Percentiles rank a stretch among this genome's conserved stretches.
Evolutionary conservation across 305 asterid genomes (phyloP).

Genomic region (Solanum aculeatissimum): DNA sequence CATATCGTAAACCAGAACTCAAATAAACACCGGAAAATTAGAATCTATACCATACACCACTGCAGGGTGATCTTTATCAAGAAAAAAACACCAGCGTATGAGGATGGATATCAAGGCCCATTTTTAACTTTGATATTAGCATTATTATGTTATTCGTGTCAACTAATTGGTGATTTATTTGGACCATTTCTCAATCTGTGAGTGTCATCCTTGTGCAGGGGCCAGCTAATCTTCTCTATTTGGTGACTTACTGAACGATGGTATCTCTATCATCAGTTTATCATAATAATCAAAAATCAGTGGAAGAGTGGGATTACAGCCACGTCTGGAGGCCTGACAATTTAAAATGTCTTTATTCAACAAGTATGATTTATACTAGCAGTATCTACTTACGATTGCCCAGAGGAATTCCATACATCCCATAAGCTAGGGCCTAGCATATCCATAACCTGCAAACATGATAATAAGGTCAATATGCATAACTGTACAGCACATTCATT

Average conservation of each 20-base stretch:
- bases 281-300: background rate
- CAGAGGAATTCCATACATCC: constrained; percentile 42
- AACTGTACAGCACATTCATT: background rate
- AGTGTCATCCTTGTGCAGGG: constrained; percentile 59
- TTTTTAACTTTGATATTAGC: background rate
- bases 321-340: background rate
- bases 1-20: background rate
- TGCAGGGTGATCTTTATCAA: background rate
- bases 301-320: background rate
- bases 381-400: constrained; percentile 25
- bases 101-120: background rate
- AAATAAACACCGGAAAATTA: background rate
- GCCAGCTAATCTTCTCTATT: constrained; percentile 24
- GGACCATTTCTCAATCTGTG: constrained; percentile 14
- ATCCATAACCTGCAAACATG: constrained; percentile 33
- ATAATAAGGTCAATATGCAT: background rate
- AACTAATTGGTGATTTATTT: background rate
- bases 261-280: background rate
- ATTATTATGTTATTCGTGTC: background rate
- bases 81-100: background rate
- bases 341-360: background rate
- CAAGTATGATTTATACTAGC: background rate
- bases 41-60: background rate
- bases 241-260: background rate
- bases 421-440: constrained; percentile 39